Conservation (phyloP, 2,329 filamentous ascomycete species). For the Penicillium sp. region DNA sequence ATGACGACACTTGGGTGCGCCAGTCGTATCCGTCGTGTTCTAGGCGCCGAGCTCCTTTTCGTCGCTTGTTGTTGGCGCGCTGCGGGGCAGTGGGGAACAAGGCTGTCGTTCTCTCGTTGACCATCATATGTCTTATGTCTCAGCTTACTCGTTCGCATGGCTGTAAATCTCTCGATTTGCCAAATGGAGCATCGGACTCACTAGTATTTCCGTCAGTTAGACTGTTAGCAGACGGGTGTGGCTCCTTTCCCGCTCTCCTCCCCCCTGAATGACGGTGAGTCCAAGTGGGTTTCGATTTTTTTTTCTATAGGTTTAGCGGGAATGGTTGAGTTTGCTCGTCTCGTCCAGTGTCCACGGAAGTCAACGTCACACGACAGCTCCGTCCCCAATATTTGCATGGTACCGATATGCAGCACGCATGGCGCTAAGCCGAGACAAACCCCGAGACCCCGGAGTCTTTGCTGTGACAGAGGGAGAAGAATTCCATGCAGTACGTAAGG, state of each 20-base stretch:
- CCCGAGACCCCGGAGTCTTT: slow-evolving; percentile 9
- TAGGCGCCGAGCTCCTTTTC: slow-evolving; percentile 19
- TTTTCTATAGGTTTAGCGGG: neutral
- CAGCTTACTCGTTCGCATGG: neutral
- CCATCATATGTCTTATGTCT: neutral
- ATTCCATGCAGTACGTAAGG: slow-evolving; percentile 10
- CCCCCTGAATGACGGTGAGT: slow-evolving; percentile 1
- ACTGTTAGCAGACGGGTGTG: slow-evolving; percentile 1
- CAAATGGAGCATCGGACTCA: neutral
- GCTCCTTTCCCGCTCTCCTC: slow-evolving; percentile 2
- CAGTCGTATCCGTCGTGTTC: slow-evolving; percentile 3
- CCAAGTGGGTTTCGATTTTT: neutral
- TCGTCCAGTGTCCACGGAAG: slow-evolving; percentile 3
- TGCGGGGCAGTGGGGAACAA: slow-evolving; percentile 25
- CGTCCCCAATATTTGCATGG: slow-evolving; percentile 11
- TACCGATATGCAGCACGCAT: slow-evolving; percentile 26
- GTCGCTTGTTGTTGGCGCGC: slow-evolving; percentile 29
- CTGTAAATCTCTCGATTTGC: neutral
- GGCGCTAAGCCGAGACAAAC: slow-evolving; percentile 18
- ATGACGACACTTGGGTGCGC: slow-evolving; percentile 15
- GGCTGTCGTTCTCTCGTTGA: slow-evolving; percentile 5
- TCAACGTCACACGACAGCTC: slow-evolving; percentile 23
- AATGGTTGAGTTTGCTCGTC: slow-evolving; percentile 2
- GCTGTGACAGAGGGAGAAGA: neutral
- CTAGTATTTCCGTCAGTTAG: neutral